Percentiles rank a stretch among this genome's conserved stretches.
phyloP scores from a whole-genome alignment of 2,329 filamentous ascomycete genomes.

The Exophiala oligosperma region DNA sequence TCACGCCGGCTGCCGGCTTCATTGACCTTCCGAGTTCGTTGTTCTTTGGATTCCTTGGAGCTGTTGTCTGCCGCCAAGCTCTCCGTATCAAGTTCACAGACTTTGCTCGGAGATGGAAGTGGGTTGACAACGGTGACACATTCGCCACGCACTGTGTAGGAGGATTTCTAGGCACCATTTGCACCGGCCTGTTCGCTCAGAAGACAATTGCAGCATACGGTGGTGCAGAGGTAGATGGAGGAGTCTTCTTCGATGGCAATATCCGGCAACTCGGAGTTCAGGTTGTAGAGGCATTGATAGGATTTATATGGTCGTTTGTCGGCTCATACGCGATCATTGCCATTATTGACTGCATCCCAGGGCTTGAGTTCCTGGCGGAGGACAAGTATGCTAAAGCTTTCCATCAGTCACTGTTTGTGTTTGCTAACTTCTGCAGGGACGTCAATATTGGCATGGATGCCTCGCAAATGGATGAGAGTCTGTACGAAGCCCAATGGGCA shows the following conservation, averaged over 20 bases:
- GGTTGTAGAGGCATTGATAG: slow-evolving; percentile 52
- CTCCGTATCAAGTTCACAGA: slow-evolving; percentile 55
- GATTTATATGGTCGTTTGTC: slow-evolving; percentile 53
- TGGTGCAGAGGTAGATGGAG: slow-evolving; percentile 49
- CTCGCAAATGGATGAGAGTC: slow-evolving; percentile 53
- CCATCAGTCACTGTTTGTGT: neutral
- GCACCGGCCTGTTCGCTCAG: slow-evolving; percentile 52
- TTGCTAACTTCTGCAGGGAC: slow-evolving; percentile 31
- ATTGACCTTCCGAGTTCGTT: slow-evolving; percentile 52
- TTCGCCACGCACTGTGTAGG: slow-evolving; percentile 58
- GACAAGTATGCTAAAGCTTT: slow-evolving; percentile 47
- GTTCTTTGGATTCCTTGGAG: slow-evolving; percentile 50
- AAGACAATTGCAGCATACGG: slow-evolving; percentile 56
- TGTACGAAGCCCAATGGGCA: slow-evolving; percentile 40
- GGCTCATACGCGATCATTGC: slow-evolving; percentile 52
- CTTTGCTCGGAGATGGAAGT: slow-evolving; percentile 47
- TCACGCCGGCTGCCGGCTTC: slow-evolving; percentile 52
- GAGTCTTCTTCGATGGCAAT: slow-evolving; percentile 57
- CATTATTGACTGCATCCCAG: slow-evolving; percentile 54
- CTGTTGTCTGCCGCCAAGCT: slow-evolving; percentile 52
- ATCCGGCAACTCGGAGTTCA: slow-evolving; percentile 51
- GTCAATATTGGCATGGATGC: slow-evolving; percentile 51
- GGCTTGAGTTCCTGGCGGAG: slow-evolving; percentile 52
- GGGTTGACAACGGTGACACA: slow-evolving; percentile 58
- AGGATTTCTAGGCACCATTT: slow-evolving; percentile 52